Conservation (phyloP, 495 filamentous ascomycete genomes). For the Penicillium alfredii region DNA sequence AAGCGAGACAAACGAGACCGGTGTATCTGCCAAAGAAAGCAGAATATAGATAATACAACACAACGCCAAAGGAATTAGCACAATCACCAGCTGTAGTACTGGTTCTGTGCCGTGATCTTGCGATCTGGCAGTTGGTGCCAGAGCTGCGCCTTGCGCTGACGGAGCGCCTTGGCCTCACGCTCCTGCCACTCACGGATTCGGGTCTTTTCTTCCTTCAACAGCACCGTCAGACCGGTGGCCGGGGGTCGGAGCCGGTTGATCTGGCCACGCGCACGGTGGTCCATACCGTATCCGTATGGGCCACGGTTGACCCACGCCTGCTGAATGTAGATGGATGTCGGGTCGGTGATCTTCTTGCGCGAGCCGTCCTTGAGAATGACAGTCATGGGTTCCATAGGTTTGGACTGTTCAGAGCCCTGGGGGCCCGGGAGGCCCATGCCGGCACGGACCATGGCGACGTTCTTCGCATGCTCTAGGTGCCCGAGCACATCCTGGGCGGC, state of each 20-base stretch:
- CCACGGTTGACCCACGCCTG: constrained; percentile 89
- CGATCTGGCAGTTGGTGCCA: constrained; percentile 81
- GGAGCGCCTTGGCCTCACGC: constrained; percentile 65
- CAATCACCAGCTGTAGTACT: constrained; percentile 80
- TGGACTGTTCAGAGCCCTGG: constrained; percentile 25
- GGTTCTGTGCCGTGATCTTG: constrained; percentile 58
- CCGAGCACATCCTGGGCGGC: constrained; percentile 70
- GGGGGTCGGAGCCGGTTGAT: constrained; percentile 58
- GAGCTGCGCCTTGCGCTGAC: constrained; percentile 58
- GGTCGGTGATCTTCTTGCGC: constrained; percentile 59
- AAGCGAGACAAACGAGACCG: constrained; percentile 16
- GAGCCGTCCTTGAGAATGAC: constrained; percentile 38
- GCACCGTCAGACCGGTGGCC: constrained; percentile 66
- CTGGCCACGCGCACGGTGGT: constrained; percentile 64
- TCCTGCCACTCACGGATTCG: constrained; percentile 73
- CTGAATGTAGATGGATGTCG: constrained; percentile 73
- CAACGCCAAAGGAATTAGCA: constrained; percentile 18
- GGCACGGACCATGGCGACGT: constrained; percentile 65
- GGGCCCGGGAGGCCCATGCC: constrained; percentile 69
- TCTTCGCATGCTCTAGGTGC: constrained; percentile 71
- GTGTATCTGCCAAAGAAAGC: constrained; percentile 6
- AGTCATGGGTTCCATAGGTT: constrained; percentile 33
- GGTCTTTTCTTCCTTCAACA: constrained; percentile 91
- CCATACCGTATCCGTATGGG: constrained; percentile 44
- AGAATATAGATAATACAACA: constrained; percentile 24